Percentiles rank a stretch among this genome's conserved stretches.
These are phyloP conservation scores for Cornus suecica DNA, from an alignment of 148 eudicot genomes.

Conservation along the genomic window DNA sequence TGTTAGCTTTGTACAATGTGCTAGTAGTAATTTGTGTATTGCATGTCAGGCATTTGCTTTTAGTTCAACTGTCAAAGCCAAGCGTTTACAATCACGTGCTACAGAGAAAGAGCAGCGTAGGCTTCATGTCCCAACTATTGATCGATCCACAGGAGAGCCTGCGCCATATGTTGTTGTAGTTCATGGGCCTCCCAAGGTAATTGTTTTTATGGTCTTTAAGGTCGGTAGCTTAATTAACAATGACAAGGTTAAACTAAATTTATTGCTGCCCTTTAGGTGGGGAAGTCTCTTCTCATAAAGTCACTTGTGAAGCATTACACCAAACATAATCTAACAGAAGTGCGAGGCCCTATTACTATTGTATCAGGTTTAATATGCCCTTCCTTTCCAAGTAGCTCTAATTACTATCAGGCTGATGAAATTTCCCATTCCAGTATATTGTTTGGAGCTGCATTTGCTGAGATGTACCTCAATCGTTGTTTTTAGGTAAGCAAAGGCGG, in stretches of 20 bases:
- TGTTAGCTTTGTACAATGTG: not conserved
- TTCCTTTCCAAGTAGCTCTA: not conserved
- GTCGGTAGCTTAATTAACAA: not conserved
- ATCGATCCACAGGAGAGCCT: constrained; percentile 69
- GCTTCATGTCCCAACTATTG: constrained; percentile 75
- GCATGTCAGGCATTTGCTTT: constrained; percentile 67
- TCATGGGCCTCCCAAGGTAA: constrained; percentile 90
- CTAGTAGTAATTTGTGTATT: not conserved
- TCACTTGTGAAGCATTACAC: constrained; percentile 85
- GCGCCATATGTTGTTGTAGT: constrained; percentile 86
- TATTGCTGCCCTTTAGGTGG: constrained; percentile 45
- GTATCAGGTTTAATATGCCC: constrained; percentile 64
- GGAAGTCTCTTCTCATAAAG: constrained; percentile 84
- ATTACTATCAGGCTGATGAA: not conserved
- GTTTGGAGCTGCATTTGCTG: not conserved
- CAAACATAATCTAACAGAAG: constrained; percentile 85
- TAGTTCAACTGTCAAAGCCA: constrained; percentile 71
- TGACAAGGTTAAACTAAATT: not conserved
- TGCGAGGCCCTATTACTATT: constrained; percentile 79
- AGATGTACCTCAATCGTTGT: constrained; percentile 3
- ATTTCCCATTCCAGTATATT: not conserved
- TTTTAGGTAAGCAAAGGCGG: constrained; percentile 81
- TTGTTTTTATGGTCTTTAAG: not conserved
- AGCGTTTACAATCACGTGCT: constrained; percentile 58
- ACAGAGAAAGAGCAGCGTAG: constrained; percentile 88